Evolutionary conservation across 768 basidiomycete species (phyloP).

Genomic region (Pholiota molesta): DNA sequence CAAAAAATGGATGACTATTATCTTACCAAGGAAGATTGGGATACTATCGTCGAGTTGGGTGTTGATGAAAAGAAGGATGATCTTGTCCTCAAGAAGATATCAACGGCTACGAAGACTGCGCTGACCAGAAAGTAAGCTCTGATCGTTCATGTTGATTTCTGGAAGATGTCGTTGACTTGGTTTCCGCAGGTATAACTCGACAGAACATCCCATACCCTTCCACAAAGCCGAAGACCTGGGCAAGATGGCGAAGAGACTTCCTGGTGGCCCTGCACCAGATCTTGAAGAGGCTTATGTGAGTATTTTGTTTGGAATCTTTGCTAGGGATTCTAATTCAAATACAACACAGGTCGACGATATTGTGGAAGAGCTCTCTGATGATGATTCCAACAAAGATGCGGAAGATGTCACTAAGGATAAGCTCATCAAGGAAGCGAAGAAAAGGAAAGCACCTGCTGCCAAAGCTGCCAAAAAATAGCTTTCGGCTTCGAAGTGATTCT

Average conservation of each 20-base stretch:
- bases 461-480: slow-evolving; percentile 18
- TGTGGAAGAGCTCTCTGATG: slow-evolving; percentile 41
- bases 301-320: slow-evolving; percentile 1
- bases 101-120: slow-evolving; percentile 76
- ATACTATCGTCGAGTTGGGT: slow-evolving; percentile 91
- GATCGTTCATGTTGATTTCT: neutral
- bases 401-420: slow-evolving; percentile 59
- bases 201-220: slow-evolving; percentile 94
- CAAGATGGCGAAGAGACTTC: slow-evolving; percentile 79
- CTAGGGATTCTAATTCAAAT: slow-evolving; percentile 9
- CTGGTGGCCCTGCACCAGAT: slow-evolving; percentile 78
- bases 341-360: slow-evolving; percentile 32
- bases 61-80: slow-evolving; percentile 81
- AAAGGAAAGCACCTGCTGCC: slow-evolving; percentile 33
- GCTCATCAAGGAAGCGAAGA: slow-evolving; percentile 60
- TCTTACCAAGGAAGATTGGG: slow-evolving; percentile 95
- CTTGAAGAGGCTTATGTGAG: slow-evolving; percentile 84
- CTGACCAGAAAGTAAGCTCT: slow-evolving; percentile 80
- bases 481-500: neutral
- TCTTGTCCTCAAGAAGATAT: slow-evolving; percentile 79
- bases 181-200: slow-evolving; percentile 74
- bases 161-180: neutral
- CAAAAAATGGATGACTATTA: slow-evolving; percentile 93
- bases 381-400: slow-evolving; percentile 33
- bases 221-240: slow-evolving; percentile 85